Evolutionary conservation across 306 rosid genomes (phyloP).

Genomic region (Medicago arabica): DNA sequence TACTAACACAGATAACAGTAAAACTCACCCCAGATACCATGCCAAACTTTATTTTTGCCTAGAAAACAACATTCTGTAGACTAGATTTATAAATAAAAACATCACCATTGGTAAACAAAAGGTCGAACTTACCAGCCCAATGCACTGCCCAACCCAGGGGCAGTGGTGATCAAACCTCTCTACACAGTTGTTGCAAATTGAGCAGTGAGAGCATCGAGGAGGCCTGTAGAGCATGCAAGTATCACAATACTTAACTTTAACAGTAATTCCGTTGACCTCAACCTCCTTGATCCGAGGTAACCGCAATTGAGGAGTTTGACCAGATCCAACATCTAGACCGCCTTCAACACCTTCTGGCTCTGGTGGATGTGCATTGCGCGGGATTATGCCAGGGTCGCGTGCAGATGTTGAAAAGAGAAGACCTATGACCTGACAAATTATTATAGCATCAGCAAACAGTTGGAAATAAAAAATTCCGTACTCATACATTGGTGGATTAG

Average conservation of each 20-base stretch:
- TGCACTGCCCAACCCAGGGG: slow-evolving; percentile 99
- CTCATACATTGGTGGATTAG: background rate
- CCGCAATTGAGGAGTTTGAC: slow-evolving; percentile 91
- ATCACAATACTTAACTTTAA: slow-evolving; percentile 92
- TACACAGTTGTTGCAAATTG: slow-evolving; percentile 96
- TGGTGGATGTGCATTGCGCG: slow-evolving; percentile 94
- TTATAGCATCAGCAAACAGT: slow-evolving; percentile 29
- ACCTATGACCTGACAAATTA: slow-evolving; percentile 64
- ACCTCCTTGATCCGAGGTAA: slow-evolving; percentile 92
- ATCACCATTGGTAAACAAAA: slow-evolving; percentile 15
- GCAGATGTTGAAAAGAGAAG: slow-evolving; percentile 91
- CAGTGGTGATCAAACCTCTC: slow-evolving; percentile 96
- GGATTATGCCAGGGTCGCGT: slow-evolving; percentile 98
- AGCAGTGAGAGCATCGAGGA: slow-evolving; percentile 99
- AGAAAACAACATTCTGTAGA: too few species aligned
- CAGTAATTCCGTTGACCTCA: slow-evolving; percentile 72
- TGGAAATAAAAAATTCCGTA: background rate
- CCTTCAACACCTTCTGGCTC: slow-evolving; percentile 91
- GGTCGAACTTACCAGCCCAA: slow-evolving; percentile 77
- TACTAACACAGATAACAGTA: slow-evolving; percentile 5
- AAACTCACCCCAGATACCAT: slow-evolving; percentile 3
- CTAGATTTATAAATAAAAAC: too few species aligned
- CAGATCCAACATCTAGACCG: slow-evolving; percentile 69
- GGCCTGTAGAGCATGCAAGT: slow-evolving; percentile 99
- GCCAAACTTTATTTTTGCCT: background rate